Conservation (phyloP, 345 rosid species). For the Carallia pectinifolia region DNA sequence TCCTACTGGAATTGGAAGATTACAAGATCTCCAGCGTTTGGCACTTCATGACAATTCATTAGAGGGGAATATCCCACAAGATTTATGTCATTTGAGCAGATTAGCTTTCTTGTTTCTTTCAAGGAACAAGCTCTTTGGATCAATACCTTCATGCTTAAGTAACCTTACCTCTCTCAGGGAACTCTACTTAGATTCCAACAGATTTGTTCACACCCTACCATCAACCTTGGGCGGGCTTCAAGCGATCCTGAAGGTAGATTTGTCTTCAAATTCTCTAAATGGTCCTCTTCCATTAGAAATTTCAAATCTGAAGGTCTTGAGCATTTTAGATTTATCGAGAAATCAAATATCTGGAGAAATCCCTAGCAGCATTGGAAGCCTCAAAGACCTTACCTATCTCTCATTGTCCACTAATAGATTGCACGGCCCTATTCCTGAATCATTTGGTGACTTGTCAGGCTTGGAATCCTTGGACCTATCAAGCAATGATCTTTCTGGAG, state of each 20-base stretch:
- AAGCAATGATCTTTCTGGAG: constrained; percentile 9
- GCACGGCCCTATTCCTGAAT: constrained; percentile 8
- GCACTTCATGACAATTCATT: neutral
- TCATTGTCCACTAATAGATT: neutral
- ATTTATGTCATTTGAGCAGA: neutral
- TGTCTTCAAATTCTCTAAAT: neutral
- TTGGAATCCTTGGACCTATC: constrained; percentile 18
- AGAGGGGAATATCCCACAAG: constrained; percentile 1
- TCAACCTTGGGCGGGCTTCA: neutral
- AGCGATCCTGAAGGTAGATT: neutral
- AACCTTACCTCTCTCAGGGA: neutral
- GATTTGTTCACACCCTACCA: neutral
- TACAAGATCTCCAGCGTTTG: neutral
- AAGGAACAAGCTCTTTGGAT: neutral
- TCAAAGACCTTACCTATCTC: neutral
- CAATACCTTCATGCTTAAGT: neutral
- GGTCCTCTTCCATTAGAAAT: neutral
- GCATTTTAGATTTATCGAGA: neutral
- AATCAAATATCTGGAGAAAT: constrained; percentile 18
- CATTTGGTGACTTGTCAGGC: constrained; percentile 12
- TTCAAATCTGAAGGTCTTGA: neutral
- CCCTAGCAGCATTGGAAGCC: neutral
- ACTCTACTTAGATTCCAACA: neutral
- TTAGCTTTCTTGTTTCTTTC: neutral
- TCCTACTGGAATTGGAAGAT: neutral